These are phyloP conservation scores for Sesbania bispinosa DNA, from an alignment of 306 rosid genomes.

Conservation along the genomic window DNA sequence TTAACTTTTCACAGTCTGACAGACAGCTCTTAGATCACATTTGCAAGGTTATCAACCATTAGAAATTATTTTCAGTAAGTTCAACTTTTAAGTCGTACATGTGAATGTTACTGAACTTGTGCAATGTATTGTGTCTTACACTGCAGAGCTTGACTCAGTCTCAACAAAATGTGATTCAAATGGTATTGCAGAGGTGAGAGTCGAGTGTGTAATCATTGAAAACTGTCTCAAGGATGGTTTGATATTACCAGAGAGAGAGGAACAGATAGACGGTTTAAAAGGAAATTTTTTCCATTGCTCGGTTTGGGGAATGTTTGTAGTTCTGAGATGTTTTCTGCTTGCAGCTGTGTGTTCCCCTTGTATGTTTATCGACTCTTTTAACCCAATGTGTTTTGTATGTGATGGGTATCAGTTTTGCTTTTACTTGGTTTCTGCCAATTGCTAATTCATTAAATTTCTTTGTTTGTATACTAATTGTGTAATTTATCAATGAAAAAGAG, in stretches of 20 bases:
- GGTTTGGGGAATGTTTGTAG: constrained; percentile 20
- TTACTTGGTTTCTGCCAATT: neutral
- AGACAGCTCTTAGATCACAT: constrained; percentile 58
- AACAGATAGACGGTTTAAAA: neutral
- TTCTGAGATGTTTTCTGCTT: constrained; percentile 11
- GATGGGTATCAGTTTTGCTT: constrained; percentile 13
- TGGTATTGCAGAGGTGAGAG: constrained; percentile 43
- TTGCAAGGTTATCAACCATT: constrained; percentile 50
- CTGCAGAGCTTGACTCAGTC: constrained; percentile 68
- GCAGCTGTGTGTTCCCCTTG: constrained; percentile 18
- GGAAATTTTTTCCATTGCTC: neutral
- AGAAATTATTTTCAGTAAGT: neutral
- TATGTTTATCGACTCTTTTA: neutral
- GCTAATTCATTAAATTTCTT: neutral
- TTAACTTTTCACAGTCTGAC: constrained; percentile 59
- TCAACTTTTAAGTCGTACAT: neutral
- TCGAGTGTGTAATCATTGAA: neutral
- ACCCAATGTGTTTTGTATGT: constrained; percentile 12
- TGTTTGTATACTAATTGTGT: constrained; percentile 1
- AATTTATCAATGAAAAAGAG: neutral
- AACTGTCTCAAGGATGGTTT: neutral
- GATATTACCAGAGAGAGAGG: neutral
- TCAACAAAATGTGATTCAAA: constrained; percentile 64
- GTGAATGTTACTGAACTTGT: neutral
- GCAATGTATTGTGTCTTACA: constrained; percentile 10